Percentiles rank a stretch among this genome's conserved stretches.
phyloP scores from a whole-genome alignment of 768 basidiomycete species.

The Trametes cingulata region DNA sequence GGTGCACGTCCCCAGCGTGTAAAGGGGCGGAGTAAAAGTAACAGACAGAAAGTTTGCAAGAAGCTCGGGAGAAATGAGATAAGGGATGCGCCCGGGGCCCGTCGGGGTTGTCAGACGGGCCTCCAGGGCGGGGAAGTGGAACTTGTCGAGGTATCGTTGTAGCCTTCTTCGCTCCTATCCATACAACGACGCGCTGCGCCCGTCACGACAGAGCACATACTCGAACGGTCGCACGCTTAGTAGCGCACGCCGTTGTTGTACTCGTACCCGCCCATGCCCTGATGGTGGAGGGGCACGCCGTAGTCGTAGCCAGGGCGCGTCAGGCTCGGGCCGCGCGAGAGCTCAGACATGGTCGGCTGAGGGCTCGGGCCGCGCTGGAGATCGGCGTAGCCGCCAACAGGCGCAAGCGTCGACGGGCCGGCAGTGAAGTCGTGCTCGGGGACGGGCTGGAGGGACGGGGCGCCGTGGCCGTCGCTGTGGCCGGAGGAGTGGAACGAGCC shows the following conservation, averaged over 20 bases:
- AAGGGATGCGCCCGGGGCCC: not conserved
- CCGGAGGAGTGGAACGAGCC: slow-evolving; percentile 63
- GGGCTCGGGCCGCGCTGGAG: slow-evolving; percentile 75
- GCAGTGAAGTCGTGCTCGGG: slow-evolving; percentile 81
- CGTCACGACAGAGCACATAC: slow-evolving; percentile 8
- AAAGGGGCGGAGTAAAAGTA: not conserved
- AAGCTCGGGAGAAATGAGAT: not conserved
- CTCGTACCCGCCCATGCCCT: slow-evolving; percentile 35
- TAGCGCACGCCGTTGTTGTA: slow-evolving; percentile 26
- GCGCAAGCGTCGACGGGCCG: slow-evolving; percentile 53
- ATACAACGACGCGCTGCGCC: slow-evolving; percentile 24
- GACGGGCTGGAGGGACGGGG: slow-evolving; percentile 42
- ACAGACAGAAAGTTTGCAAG: not conserved
- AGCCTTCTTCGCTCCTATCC: slow-evolving; percentile 22
- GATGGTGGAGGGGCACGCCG: slow-evolving; percentile 64
- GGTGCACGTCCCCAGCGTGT: slow-evolving; percentile 6
- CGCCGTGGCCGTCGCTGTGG: slow-evolving; percentile 33
- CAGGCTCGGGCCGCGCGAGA: slow-evolving; percentile 49
- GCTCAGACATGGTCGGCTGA: slow-evolving; percentile 63
- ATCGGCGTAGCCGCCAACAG: slow-evolving; percentile 82
- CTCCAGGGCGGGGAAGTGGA: not conserved
- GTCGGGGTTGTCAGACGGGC: not conserved
- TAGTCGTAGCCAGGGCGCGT: slow-evolving; percentile 52
- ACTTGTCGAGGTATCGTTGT: slow-evolving; percentile 22
- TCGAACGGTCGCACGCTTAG: slow-evolving; percentile 14